A percentile compares a stretch with the other conserved stretches of the same genome.
Evolutionary conservation across 768 basidiomycete genomes (phyloP).

Genomic region (Pluteus cervinus): DNA sequence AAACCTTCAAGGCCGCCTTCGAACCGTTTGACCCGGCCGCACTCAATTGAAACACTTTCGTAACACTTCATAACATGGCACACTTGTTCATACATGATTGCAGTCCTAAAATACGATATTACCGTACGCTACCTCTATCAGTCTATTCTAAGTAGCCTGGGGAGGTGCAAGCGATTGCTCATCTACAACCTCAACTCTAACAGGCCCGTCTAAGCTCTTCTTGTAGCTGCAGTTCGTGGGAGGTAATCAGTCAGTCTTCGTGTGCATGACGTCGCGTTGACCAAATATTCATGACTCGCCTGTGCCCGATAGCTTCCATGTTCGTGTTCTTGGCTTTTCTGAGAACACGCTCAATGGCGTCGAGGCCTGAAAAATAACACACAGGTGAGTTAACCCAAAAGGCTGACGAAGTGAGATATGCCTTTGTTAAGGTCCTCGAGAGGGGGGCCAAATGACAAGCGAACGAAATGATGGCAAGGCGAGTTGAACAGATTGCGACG

Average conservation of each 20-base stretch:
- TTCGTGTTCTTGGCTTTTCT: constrained; percentile 62
- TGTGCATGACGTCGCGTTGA: neutral
- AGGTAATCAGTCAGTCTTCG: neutral
- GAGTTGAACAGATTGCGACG: constrained; percentile 87
- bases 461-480: constrained; percentile 86
- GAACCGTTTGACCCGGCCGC: constrained; percentile 57
- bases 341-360: constrained; percentile 79
- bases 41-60: constrained; percentile 1
- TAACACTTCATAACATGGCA: too few species aligned
- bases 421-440: constrained; percentile 76
- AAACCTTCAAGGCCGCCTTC: constrained; percentile 82
- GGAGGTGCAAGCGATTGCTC: too few species aligned
- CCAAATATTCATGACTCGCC: constrained; percentile 26
- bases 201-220: constrained; percentile 15
- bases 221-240: constrained; percentile 21
- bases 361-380: constrained; percentile 47
- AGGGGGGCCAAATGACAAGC: constrained; percentile 83
- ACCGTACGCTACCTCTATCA: neutral
- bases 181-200: constrained; percentile 12
- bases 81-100: neutral
- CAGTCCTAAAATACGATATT: neutral
- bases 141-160: too few species aligned
- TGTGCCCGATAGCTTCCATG: constrained; percentile 60
- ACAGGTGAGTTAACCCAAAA: constrained; percentile 6
- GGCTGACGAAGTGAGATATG: constrained; percentile 14